Evolutionary conservation across 2,329 filamentous ascomycete genomes (phyloP).

Genomic region (Pseudocercospora fijiensis): DNA sequence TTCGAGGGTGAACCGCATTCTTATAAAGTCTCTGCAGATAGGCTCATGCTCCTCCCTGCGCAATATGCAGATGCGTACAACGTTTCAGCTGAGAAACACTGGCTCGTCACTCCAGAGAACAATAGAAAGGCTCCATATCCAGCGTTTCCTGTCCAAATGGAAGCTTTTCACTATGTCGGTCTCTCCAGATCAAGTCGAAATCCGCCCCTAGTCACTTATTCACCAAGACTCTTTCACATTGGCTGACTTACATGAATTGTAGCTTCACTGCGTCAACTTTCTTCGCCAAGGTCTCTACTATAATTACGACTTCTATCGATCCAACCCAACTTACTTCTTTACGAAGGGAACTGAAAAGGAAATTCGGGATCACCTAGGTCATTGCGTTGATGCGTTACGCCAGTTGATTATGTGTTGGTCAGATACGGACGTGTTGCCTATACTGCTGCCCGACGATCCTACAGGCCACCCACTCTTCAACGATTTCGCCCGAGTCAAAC

Average conservation of each 20-base stretch:
- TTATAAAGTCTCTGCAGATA: background rate
- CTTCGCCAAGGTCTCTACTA: conserved; percentile 3
- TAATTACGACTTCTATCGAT: conserved; percentile 1
- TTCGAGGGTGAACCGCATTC: background rate
- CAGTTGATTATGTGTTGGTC: background rate
- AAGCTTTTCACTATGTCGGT: background rate
- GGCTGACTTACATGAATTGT: background rate
- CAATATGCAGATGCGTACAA: background rate
- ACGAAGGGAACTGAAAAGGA: background rate
- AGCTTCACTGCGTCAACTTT: conserved; percentile 10
- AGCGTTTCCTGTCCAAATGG: background rate
- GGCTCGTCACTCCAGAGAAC: background rate
- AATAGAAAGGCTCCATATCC: background rate
- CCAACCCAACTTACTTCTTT: background rate
- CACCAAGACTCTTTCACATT: background rate
- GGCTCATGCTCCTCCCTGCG: background rate
- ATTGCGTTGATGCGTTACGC: background rate
- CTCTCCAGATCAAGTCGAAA: background rate
- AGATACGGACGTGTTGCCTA: background rate
- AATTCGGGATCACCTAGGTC: background rate
- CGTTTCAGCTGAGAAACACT: background rate
- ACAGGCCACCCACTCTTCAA: background rate
- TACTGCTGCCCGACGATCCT: background rate
- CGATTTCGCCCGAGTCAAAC: background rate
- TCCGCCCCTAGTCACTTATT: background rate